Conservation (phyloP, 345 rosid genomes). For the Heritiera littoralis region DNA sequence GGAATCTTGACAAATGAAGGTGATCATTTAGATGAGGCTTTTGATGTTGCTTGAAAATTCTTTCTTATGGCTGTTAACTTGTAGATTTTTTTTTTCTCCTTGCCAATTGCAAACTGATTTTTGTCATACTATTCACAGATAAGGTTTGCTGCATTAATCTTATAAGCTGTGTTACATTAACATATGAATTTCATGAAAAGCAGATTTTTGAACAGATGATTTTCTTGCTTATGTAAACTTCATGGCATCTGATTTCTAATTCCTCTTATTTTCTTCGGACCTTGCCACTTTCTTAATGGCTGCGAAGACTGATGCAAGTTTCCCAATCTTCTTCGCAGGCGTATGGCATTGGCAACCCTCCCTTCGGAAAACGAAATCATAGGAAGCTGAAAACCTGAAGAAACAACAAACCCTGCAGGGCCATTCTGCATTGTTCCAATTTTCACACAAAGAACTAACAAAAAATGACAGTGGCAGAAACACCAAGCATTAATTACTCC, state of each 20-base stretch:
- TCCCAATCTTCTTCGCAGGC: neutral
- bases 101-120: neutral
- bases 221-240: neutral
- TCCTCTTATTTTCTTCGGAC: neutral
- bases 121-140: neutral
- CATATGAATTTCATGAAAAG: neutral
- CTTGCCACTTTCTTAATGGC: neutral
- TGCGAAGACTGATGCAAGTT: neutral
- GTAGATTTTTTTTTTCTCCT: neutral
- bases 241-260: neutral
- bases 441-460: conserved; percentile 11
- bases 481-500: conserved; percentile 45
- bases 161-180: neutral
- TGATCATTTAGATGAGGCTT: no score
- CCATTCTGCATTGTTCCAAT: neutral
- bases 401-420: neutral
- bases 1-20: no score
- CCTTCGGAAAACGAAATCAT: neutral
- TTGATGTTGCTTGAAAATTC: neutral
- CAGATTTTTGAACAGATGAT: no score
- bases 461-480: neutral
- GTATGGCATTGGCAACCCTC: neutral
- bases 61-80: no score
- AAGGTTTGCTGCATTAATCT: neutral
- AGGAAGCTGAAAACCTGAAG: conserved; percentile 7